Conservation (phyloP, 176 grass and related monocot genomes). For the Coix lacrymajobi region DNA sequence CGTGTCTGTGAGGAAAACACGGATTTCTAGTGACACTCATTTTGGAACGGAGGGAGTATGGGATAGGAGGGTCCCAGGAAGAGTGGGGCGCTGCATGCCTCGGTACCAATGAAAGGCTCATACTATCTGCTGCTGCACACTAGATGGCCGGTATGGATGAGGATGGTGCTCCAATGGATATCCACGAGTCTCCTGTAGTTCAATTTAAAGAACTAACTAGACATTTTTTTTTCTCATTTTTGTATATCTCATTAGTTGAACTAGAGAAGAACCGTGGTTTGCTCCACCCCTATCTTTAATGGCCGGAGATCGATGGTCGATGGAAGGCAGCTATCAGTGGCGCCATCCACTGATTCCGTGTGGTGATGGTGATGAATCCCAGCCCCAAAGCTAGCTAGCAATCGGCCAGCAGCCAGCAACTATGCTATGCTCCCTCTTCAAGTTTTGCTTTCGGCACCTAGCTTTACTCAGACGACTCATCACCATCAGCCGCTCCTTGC, state of each 20-base stretch:
- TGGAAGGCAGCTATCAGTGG: not conserved
- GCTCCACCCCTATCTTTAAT: no score
- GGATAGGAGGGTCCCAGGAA: no score
- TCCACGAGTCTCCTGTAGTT: no score
- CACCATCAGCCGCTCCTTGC: not conserved
- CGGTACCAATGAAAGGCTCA: conserved; percentile 1
- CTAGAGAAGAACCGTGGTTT: no score
- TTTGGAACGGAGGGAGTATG: no score
- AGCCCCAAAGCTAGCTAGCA: not conserved
- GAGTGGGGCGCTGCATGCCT: not conserved
- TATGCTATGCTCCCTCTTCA: not conserved
- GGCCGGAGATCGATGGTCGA: not conserved
- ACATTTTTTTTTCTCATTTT: no score
- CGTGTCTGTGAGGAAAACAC: no score
- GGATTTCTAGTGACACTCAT: no score
- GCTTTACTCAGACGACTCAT: conserved; percentile 9
- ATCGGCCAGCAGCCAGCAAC: not conserved
- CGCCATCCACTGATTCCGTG: conserved; percentile 20
- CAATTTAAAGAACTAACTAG: no score
- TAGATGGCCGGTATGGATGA: no score
- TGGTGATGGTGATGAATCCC: not conserved
- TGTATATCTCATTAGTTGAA: no score
- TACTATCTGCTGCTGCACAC: not conserved
- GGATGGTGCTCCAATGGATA: no score
- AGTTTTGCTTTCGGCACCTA: conserved; percentile 25